Conservation (phyloP, 148 eudicot genomes). For the Heliamphora exappendiculata region DNA sequence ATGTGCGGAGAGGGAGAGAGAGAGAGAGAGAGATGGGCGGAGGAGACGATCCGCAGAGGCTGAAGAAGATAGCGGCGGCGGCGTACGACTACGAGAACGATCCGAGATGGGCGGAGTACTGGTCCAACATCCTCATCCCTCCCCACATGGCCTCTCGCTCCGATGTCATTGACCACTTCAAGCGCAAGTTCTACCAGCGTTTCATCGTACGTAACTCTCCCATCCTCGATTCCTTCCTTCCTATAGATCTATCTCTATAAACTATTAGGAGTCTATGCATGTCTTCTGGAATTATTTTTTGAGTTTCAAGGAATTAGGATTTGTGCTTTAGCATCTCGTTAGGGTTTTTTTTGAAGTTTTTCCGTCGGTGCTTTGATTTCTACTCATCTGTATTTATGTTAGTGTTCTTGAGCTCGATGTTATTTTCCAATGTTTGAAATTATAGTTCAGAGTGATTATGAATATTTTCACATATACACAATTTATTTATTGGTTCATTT, state of each 20-base stretch:
- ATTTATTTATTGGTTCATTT: too few species aligned
- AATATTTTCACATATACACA: too few species aligned
- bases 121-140: slow-evolving; percentile 92
- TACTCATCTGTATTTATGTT: neutral
- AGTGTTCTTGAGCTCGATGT: neutral
- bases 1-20: slow-evolving; percentile 3
- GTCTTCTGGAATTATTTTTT: neutral
- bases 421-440: too few species aligned
- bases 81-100: slow-evolving; percentile 89
- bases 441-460: too few species aligned
- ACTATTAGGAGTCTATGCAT: neutral
- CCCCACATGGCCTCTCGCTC: slow-evolving; percentile 79
- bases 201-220: slow-evolving; percentile 46
- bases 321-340: neutral
- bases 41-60: slow-evolving; percentile 48
- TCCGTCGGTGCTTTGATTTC: neutral
- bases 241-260: too few species aligned
- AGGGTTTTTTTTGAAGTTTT: neutral
- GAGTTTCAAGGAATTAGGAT: neutral
- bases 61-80: slow-evolving; percentile 65
- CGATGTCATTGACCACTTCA: slow-evolving; percentile 69
- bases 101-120: slow-evolving; percentile 79
- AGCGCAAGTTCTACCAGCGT: slow-evolving; percentile 97
- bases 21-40: slow-evolving; percentile 42
- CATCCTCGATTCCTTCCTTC: neutral